phyloP scores from a whole-genome alignment of 305 asterid genomes.

The Fraxinus dipetala region DNA sequence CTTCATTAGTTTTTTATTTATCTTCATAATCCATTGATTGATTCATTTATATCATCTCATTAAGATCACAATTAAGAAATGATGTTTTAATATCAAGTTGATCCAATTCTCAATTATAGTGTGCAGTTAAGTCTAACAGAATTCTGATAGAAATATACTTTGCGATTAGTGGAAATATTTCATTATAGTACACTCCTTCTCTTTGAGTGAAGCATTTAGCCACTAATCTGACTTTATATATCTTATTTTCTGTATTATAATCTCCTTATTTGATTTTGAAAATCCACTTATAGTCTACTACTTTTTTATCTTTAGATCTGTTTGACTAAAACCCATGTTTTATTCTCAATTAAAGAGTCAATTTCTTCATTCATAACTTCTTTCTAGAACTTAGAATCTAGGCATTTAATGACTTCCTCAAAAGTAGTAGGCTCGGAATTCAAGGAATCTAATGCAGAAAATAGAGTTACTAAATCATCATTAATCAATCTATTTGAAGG shows the following conservation, averaged over 20 bases:
- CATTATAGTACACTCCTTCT: neutral
- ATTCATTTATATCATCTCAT: neutral
- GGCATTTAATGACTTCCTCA: neutral
- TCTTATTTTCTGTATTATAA: neutral
- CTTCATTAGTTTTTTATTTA: too few relatives aligned
- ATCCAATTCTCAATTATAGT: neutral
- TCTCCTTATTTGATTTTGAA: neutral
- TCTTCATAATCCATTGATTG: neutral
- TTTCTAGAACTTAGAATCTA: neutral
- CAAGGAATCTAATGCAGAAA: neutral
- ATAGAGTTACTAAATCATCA: neutral
- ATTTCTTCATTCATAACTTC: neutral
- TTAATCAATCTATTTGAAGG: neutral
- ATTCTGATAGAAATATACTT: neutral
- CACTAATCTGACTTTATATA: too few relatives aligned
- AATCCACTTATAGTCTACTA: neutral
- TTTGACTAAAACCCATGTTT: neutral
- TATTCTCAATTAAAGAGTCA: neutral
- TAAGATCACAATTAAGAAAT: neutral
- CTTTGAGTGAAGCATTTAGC: too few relatives aligned
- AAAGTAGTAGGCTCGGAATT: neutral
- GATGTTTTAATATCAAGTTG: neutral
- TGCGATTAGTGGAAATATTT: neutral
- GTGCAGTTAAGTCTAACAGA: neutral
- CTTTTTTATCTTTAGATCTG: neutral